Conservation (phyloP, 108 stramenopile genomes). For the Schizochytrium sp. region DNA sequence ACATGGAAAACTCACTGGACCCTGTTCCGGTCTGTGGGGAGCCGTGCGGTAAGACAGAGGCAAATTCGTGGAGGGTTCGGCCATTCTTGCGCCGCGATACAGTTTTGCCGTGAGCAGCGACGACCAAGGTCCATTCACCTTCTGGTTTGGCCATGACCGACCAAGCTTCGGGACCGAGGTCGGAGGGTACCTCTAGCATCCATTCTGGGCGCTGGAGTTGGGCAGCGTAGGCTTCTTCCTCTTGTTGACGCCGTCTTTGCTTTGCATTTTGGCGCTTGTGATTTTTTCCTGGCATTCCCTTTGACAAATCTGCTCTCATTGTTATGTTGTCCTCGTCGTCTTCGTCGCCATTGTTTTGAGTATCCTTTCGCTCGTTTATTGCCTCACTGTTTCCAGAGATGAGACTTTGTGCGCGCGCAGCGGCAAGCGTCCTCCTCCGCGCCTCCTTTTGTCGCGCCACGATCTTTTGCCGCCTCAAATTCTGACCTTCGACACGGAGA, state of each 20-base stretch:
- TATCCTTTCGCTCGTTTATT: too few relatives aligned
- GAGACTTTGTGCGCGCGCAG: not conserved
- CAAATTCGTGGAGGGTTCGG: not conserved
- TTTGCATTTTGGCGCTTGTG: not conserved
- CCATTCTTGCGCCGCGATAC: not conserved
- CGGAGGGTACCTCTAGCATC: not conserved
- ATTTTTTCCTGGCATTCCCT: not conserved
- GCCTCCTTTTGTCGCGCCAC: not conserved
- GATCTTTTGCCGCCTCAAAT: not conserved
- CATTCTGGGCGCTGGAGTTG: not conserved
- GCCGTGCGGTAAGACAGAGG: not conserved
- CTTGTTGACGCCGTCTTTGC: not conserved
- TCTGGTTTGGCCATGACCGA: not conserved
- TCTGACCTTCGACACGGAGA: not conserved
- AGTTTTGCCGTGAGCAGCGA: not conserved
- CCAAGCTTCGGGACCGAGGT: not conserved
- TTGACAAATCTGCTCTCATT: not conserved
- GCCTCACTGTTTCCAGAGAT: not conserved
- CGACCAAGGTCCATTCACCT: not conserved
- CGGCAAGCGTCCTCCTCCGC: not conserved
- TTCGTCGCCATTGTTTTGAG: not conserved
- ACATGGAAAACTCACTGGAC: not conserved
- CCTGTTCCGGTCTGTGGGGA: not conserved
- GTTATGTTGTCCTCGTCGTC: not conserved
- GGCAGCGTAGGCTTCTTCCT: not conserved